Conservation (phyloP, 2,329 filamentous ascomycete genomes). For the Lachnellula suecica region DNA sequence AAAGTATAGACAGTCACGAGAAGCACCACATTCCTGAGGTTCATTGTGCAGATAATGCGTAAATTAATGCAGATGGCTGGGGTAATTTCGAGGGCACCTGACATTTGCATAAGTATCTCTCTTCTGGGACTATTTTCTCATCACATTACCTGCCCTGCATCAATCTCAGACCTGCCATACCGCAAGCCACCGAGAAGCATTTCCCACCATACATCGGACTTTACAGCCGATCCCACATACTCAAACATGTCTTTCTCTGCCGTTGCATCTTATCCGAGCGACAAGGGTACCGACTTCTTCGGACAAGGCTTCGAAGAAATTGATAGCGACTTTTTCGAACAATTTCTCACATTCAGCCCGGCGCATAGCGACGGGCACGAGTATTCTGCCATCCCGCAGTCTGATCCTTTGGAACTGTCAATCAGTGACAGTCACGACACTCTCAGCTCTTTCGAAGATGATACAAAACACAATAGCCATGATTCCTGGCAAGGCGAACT, state of each 20-base stretch:
- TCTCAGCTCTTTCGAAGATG: slow-evolving; percentile 18
- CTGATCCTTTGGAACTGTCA: slow-evolving; percentile 47
- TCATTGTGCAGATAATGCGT: slow-evolving; percentile 18
- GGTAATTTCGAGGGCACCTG: slow-evolving; percentile 10
- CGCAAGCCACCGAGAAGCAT: slow-evolving; percentile 17
- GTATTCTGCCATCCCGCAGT: slow-evolving; percentile 45
- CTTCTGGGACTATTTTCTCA: slow-evolving; percentile 23
- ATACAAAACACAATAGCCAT: slow-evolving; percentile 10
- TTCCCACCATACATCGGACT: slow-evolving; percentile 9
- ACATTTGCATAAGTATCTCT: slow-evolving; percentile 31
- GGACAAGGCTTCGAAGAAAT: slow-evolving; percentile 48
- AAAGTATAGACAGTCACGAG: background rate
- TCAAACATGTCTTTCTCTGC: slow-evolving; percentile 27
- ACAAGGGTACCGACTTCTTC: slow-evolving; percentile 53
- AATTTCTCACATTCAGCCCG: slow-evolving; percentile 59
- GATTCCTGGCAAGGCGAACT: slow-evolving; percentile 15
- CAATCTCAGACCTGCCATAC: slow-evolving; percentile 20
- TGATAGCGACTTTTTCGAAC: slow-evolving; percentile 61
- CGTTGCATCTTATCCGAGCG: slow-evolving; percentile 33
- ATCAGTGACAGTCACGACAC: slow-evolving; percentile 36
- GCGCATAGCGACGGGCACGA: slow-evolving; percentile 37
- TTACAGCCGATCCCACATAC: slow-evolving; percentile 1
- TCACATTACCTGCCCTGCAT: slow-evolving; percentile 20
- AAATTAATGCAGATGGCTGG: slow-evolving; percentile 29
- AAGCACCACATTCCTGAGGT: slow-evolving; percentile 23